phyloP scores from a whole-genome alignment of 495 filamentous ascomycete genomes.

The Darksidea phi region DNA sequence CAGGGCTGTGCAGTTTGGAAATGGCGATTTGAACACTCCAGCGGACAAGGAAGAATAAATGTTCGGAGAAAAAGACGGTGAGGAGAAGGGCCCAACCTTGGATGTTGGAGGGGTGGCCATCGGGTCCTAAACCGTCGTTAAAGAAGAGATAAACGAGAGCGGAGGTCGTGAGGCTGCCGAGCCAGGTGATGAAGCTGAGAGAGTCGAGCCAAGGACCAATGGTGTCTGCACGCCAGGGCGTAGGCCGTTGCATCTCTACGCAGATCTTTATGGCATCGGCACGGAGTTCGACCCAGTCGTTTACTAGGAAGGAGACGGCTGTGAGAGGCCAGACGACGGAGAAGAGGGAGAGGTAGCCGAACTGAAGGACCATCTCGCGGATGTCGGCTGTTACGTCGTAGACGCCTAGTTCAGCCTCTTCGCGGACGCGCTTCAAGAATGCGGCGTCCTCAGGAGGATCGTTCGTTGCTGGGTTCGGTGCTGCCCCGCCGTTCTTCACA shows the following conservation, averaged over 20 bases:
- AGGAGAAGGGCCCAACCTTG: constrained; percentile 77
- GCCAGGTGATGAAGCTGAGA: constrained; percentile 85
- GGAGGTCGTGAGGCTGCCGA: constrained; percentile 80
- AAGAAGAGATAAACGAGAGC: constrained; percentile 87
- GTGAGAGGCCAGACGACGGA: constrained; percentile 90
- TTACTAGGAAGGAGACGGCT: constrained; percentile 82
- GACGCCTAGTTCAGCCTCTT: constrained; percentile 78
- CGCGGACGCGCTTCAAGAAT: constrained; percentile 77
- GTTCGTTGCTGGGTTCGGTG: constrained; percentile 40
- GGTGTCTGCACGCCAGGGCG: constrained; percentile 81
- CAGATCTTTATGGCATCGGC: constrained; percentile 95
- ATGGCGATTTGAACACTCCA: constrained; percentile 68
- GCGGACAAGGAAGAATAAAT: constrained; percentile 73
- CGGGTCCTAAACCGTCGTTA: constrained; percentile 58
- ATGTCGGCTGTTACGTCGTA: constrained; percentile 90
- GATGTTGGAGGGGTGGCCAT: constrained; percentile 64
- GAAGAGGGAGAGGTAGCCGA: constrained; percentile 89
- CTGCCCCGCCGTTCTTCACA: constrained; percentile 47
- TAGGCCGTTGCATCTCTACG: constrained; percentile 81
- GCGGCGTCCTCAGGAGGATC: constrained; percentile 71
- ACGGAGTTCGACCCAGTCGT: constrained; percentile 95
- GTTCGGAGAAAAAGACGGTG: constrained; percentile 84
- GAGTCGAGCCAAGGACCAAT: constrained; percentile 94
- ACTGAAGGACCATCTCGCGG: constrained; percentile 87
- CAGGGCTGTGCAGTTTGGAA: constrained; percentile 78